Evolutionary conservation across 176 grass and related monocot species (phyloP).

Genomic region (Oryza officinalis): DNA sequence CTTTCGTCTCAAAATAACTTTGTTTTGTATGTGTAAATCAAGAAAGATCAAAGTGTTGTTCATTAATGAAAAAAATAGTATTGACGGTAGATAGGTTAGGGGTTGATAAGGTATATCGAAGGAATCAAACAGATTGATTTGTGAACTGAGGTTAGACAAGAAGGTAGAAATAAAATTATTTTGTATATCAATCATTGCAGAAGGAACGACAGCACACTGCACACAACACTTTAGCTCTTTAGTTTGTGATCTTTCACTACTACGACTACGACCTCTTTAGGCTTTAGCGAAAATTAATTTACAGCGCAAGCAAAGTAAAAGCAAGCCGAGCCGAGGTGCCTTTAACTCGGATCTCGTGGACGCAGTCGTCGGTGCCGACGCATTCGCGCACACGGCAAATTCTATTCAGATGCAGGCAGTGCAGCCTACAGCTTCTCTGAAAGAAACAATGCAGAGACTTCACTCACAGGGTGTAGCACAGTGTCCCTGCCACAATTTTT

Average conservation of each 20-base stretch:
- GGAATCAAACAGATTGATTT: no score
- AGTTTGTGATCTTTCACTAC: background rate
- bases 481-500: no score
- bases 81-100: no score
- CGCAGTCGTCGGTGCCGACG: background rate
- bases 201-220: background rate
- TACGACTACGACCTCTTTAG: background rate
- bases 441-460: background rate
- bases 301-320: conserved; percentile 8
- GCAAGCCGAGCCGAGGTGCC: background rate
- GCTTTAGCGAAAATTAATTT: conserved; percentile 1
- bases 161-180: no score
- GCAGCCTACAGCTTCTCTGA: background rate
- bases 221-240: background rate
- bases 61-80: no score
- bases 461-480: no score
- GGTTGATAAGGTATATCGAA: no score
- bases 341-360: background rate
- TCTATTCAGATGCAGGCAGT: background rate
- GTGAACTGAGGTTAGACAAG: no score
- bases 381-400: background rate
- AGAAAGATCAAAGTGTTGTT: no score
- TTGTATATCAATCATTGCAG: background rate
- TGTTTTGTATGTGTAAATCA: no score
- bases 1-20: no score